Percentiles rank a stretch among this genome's conserved stretches.
These are phyloP conservation scores for Lithohypha guttulata DNA, from an alignment of 2,329 filamentous ascomycete genomes.

Conservation along the genomic window DNA sequence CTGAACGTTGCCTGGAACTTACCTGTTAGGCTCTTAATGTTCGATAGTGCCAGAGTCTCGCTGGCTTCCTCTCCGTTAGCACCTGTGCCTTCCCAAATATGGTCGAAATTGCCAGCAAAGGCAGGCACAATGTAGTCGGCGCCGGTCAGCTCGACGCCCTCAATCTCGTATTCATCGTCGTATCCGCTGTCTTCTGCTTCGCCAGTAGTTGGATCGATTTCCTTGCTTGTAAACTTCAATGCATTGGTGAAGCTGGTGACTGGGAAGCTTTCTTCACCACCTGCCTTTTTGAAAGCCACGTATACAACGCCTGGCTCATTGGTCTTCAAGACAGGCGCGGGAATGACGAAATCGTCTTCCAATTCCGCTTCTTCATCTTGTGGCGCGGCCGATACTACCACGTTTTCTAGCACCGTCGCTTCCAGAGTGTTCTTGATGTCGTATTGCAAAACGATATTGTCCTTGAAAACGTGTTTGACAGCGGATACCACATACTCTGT, in stretches of 20 bases:
- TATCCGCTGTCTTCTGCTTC: constrained; percentile 89
- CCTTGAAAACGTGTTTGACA: constrained; percentile 96
- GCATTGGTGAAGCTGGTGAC: constrained; percentile 78
- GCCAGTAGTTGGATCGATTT: constrained; percentile 88
- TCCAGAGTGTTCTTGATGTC: constrained; percentile 95
- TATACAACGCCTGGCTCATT: constrained; percentile 90
- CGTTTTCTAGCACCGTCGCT: constrained; percentile 80
- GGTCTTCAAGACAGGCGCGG: constrained; percentile 67
- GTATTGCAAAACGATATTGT: constrained; percentile 90
- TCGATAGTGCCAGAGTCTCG: constrained; percentile 79
- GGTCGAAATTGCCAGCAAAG: constrained; percentile 89
- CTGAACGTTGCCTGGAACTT: constrained; percentile 32
- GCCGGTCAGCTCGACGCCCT: constrained; percentile 80
- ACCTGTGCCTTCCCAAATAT: constrained; percentile 88
- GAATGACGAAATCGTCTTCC: constrained; percentile 85
- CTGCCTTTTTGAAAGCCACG: constrained; percentile 79
- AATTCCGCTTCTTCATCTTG: constrained; percentile 59
- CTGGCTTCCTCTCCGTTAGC: constrained; percentile 80
- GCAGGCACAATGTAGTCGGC: constrained; percentile 90
- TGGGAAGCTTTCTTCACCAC: constrained; percentile 63
- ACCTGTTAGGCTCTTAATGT: constrained; percentile 88
- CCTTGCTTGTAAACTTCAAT: constrained; percentile 95
- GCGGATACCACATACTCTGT: constrained; percentile 93
- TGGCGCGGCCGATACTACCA: constrained; percentile 70
- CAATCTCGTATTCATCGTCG: constrained; percentile 95